Evolutionary conservation across 306 rosid genomes (phyloP), one percentile per base, ranked within the genome.

Genomic region (Gastrolobium bilobum): DNA sequence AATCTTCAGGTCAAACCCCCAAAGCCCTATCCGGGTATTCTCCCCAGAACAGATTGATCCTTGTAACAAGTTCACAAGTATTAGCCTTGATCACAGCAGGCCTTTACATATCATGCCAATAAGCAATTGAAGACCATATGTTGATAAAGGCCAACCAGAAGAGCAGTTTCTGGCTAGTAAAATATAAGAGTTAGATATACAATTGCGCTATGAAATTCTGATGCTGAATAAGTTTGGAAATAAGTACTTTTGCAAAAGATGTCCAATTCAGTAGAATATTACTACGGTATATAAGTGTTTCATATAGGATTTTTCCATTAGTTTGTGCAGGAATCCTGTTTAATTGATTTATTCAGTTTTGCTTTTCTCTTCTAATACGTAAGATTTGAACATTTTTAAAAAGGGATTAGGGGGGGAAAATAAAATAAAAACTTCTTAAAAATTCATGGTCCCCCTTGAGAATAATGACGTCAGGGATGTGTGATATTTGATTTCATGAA

Each of bases 231-330:
- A 64, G 35, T 69, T 51, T 10, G 31, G 14, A 33, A 39, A 69
- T 42, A 76, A 46, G 58, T 47, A 70, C 68, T 71, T 7, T 4
- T 5, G 63, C n/a, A 77, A 71, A 79, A 38, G 6, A 68, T 78
- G 66, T 3, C 29, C 14, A 68, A 51, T 29, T 68, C 40, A 42
- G 59, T 7, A 10, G 31, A 14, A 57, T 30, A 42, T 30, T 79
- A 50, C 61, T 37, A 7, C 39, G 5, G 63, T 29, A 68, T 10
- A 44, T 0, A 43, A 37, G 61, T 29, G 63, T 34, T 60, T 68
- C 26, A 34, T 11, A 63, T 29, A 37, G 69, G 33, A 60, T 4
- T 67, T 58, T 5, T 10, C 10, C 8, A 13, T 38, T 56, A 30
- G 68, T 51, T 61, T 53, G 58, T 62, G 65, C 35, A 64, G 44